Percentiles rank a stretch among this genome's conserved stretches.
These are phyloP conservation scores for Vaccinium darrowii DNA, from an alignment of 148 eudicot species.

Conservation along the genomic window DNA sequence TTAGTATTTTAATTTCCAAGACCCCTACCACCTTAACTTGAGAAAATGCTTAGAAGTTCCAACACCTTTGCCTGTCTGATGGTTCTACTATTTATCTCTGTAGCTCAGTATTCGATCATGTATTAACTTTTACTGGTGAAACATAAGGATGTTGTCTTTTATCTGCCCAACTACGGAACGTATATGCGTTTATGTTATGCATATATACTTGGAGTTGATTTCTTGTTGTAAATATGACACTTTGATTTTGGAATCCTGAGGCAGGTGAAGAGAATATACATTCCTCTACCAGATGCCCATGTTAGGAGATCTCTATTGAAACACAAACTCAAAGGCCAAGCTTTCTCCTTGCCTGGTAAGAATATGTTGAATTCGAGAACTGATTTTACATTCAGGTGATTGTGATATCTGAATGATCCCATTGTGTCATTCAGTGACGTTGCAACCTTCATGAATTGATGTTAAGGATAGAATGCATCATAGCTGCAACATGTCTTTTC, in stretches of 20 bases:
- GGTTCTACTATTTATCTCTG: not conserved
- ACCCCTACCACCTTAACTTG: not conserved
- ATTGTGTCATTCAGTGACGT: not conserved
- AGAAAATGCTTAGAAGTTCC: not conserved
- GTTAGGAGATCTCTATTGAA: constrained; percentile 71
- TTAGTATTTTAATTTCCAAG: not conserved
- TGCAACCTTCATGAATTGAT: constrained; percentile 2
- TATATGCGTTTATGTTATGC: too few species aligned
- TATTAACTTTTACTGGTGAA: not conserved
- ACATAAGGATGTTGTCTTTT: not conserved
- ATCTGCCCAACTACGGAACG: not conserved
- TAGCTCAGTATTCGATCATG: not conserved
- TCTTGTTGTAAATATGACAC: not conserved
- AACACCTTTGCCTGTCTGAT: not conserved
- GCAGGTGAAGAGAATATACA: constrained; percentile 96
- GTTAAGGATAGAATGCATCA: not conserved
- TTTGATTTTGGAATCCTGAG: constrained; percentile 20
- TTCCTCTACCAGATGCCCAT: constrained; percentile 83
- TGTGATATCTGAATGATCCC: not conserved
- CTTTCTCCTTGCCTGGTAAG: constrained; percentile 90
- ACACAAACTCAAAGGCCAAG: constrained; percentile 82
- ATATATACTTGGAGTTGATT: not conserved
- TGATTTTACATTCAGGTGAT: not conserved
- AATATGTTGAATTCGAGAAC: not conserved
- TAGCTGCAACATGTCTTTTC: not conserved